phyloP scores from a whole-genome alignment of 768 basidiomycete species.

The Clavulina sp. region DNA sequence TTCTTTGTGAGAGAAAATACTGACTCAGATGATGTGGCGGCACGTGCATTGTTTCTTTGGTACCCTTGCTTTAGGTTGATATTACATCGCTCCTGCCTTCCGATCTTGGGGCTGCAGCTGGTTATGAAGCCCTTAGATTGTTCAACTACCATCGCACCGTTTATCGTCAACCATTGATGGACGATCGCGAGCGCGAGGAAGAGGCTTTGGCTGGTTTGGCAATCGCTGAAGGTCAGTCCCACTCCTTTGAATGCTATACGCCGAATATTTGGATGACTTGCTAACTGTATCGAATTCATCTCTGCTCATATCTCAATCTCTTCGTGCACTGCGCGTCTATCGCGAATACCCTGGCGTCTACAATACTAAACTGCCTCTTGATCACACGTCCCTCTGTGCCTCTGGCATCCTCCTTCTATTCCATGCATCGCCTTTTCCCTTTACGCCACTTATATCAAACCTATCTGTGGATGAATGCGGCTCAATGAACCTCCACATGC shows the following conservation, averaged over 20 bases:
- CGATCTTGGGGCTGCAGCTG: constrained; percentile 60
- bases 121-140: constrained; percentile 55
- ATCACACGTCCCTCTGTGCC: too few relatives aligned
- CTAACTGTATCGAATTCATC: background rate
- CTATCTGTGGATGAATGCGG: too few relatives aligned
- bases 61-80: constrained; percentile 26
- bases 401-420: too few relatives aligned
- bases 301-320: constrained; percentile 1
- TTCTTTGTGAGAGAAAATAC: too few relatives aligned
- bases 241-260: background rate
- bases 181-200: constrained; percentile 40
- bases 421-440: too few relatives aligned
- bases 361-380: background rate
- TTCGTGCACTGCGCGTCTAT: background rate
- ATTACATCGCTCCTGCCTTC: constrained; percentile 32
- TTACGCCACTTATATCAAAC: too few relatives aligned
- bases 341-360: background rate
- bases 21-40: background rate
- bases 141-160: constrained; percentile 41
- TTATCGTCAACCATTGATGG: constrained; percentile 34
- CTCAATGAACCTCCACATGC: too few relatives aligned
- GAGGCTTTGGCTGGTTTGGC: constrained; percentile 53
- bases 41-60: background rate
- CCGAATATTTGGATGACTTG: background rate
- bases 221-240: constrained; percentile 43